Evolutionary conservation across 768 basidiomycete species (phyloP).

Genomic region (Ramaria sp.): DNA sequence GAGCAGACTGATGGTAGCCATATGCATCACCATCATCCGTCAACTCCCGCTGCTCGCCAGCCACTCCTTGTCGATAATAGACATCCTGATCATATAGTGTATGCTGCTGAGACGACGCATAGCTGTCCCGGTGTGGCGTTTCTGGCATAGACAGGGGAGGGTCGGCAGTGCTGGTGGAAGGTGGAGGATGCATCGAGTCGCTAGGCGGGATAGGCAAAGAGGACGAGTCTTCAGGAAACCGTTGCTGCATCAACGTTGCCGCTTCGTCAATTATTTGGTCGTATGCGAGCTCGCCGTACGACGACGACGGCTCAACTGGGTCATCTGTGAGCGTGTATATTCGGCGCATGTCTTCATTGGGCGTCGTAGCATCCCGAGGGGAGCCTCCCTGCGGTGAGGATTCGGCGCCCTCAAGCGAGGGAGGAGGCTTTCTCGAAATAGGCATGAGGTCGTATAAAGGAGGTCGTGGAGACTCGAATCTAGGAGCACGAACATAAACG

Average conservation of each 20-base stretch:
- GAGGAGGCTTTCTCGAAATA: constrained; percentile 5
- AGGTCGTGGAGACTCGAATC: background rate
- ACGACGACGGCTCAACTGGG: background rate
- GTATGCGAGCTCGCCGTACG: background rate
- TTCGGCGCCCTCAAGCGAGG: background rate
- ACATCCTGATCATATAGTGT: background rate
- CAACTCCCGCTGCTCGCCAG: background rate
- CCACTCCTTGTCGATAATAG: background rate
- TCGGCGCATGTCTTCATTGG: background rate
- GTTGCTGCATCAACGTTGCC: background rate
- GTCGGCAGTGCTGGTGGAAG: background rate
- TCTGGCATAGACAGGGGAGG: background rate
- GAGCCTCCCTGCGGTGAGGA: background rate
- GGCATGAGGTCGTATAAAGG: constrained; percentile 1
- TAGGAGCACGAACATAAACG: background rate
- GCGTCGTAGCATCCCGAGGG: background rate
- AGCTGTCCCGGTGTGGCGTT: background rate
- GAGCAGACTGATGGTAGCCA: background rate
- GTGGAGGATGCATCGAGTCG: background rate
- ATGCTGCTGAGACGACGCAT: background rate
- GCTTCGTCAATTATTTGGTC: background rate
- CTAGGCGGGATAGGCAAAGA: background rate
- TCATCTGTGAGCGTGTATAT: background rate
- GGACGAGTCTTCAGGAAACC: background rate
- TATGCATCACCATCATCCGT: background rate